Percentiles rank a stretch among this genome's conserved stretches.
These are phyloP conservation scores for Venturiaceae sp. DNA, from an alignment of 2,329 filamentous ascomycete genomes.

Conservation along the genomic window DNA sequence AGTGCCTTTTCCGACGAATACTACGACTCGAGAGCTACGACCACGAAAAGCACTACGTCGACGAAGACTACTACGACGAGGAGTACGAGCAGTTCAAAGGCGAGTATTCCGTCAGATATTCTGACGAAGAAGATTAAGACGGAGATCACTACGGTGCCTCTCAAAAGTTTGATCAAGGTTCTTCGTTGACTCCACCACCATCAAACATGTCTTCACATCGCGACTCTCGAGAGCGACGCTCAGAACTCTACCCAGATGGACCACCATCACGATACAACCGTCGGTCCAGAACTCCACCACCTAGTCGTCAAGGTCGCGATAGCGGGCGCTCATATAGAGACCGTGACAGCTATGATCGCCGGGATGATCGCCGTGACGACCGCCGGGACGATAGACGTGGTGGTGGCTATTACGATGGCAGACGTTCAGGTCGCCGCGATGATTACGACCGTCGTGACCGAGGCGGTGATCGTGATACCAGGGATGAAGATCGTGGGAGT, in stretches of 20 bases:
- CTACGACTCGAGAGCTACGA: no score
- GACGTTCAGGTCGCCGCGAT: slow-evolving; percentile 15
- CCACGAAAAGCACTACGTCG: no score
- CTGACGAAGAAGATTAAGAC: no score
- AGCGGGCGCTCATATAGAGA: slow-evolving; percentile 38
- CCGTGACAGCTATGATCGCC: slow-evolving; percentile 22
- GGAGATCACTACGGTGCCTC: no score
- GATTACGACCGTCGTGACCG: slow-evolving; percentile 13
- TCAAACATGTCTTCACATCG: not conserved
- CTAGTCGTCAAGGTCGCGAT: slow-evolving; percentile 12
- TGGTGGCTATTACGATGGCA: not conserved
- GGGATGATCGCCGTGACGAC: slow-evolving; percentile 34
- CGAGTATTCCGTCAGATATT: no score
- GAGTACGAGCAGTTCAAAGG: no score
- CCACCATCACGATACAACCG: slow-evolving; percentile 56
- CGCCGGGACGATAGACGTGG: slow-evolving; percentile 35
- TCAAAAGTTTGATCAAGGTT: no score
- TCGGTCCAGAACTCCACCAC: slow-evolving; percentile 13
- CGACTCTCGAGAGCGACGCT: no score
- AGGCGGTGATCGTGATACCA: not conserved
- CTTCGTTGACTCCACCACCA: no score
- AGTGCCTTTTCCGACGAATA: no score
- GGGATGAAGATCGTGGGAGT: not conserved
- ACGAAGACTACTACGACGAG: no score
- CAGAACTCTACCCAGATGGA: no score